Base-by-base conservation (phyloP, 1,284 basidiomycete genomes). In the Wallemia hederae region DNA sequence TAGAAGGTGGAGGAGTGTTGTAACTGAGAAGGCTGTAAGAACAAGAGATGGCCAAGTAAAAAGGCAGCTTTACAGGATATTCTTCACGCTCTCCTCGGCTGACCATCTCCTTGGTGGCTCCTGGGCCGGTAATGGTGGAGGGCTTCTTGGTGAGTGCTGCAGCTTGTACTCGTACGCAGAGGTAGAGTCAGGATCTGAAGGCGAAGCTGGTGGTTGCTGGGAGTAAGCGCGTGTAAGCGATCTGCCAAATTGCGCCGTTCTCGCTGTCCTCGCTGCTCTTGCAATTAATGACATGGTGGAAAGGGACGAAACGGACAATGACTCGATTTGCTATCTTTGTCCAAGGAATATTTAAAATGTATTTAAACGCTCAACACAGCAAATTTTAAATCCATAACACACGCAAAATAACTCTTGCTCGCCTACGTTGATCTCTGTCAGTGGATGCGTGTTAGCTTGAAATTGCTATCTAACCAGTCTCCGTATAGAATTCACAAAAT, bases 141-240 rank as follows among this genome's bases (percentile, higher is more conserved):
- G 65, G 11, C 9, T 11, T 22, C 67, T 62, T 15, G 61, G 60
- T 33, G 63, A 61, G 61, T 76, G 75, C 66, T 88, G 82, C 70
- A 81, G 67, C 76, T 92, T 91, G 78, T 94, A 97, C 72, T 94
- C 89, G 65, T 94, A 76, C 11, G 92, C 92, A 28, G 85, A 88
- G 0, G 91, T 96, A 56, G 85, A 88, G 71, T 91, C 39, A 11
- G 39, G 39, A n/a, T 49, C 39, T 5, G 5, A 11, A n/a, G n/a
- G n/a, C n/a, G n/a, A n/a, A 3, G 11, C 22, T 14, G 39, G 14
- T 49, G 39, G 39, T 22, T 49, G 39, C 19, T 49, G 39, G 11
- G 39, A 49, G 39, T 49, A 49, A 5, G 9, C 5, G 39, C 39
- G 39, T 49, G 31, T 33, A 9, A 49, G 22, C 3, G 22, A 11